A percentile compares a stretch with the other conserved stretches of the same genome.
Evolutionary conservation across 2,329 filamentous ascomycete genomes (phyloP).

Genomic region (Aspergillus uvarum): DNA sequence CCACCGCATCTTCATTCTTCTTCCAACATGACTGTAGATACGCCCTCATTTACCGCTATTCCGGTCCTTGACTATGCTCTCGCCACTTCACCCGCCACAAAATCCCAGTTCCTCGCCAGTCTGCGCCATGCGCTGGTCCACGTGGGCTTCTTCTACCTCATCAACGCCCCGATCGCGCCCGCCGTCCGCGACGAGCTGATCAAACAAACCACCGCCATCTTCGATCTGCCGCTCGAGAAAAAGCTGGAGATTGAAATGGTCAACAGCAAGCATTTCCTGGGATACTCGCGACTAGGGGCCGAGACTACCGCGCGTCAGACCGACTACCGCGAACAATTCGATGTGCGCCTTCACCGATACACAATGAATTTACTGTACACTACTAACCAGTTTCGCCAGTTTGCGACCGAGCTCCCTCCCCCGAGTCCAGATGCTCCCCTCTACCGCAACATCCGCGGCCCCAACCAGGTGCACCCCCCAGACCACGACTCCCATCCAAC

Average conservation of each 20-base stretch:
- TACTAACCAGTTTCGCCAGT: conserved; percentile 20
- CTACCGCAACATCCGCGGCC: conserved; percentile 36
- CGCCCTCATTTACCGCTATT: neutral
- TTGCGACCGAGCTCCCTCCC: conserved; percentile 38
- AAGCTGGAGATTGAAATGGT: conserved; percentile 52
- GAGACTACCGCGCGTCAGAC: conserved; percentile 35
- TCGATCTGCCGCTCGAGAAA: conserved; percentile 45
- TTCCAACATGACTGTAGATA: neutral
- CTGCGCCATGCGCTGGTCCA: neutral
- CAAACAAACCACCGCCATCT: conserved; percentile 44
- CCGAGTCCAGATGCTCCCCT: conserved; percentile 35
- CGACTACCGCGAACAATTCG: conserved; percentile 40
- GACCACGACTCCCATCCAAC: no score
- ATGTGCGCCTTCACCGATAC: conserved; percentile 22
- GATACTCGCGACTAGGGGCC: conserved; percentile 36
- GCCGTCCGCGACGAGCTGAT: conserved; percentile 26
- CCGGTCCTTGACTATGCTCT: neutral
- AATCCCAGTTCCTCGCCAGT: neutral
- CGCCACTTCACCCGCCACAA: neutral
- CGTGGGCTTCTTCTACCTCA: conserved; percentile 1
- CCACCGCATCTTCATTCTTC: no score
- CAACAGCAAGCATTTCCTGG: conserved; percentile 39
- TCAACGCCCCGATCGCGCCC: neutral
- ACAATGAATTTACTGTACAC: conserved; percentile 11
- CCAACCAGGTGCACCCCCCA: no score